phyloP scores from a whole-genome alignment of 2,329 filamentous ascomycete genomes.

The Microsporum audouinii region DNA sequence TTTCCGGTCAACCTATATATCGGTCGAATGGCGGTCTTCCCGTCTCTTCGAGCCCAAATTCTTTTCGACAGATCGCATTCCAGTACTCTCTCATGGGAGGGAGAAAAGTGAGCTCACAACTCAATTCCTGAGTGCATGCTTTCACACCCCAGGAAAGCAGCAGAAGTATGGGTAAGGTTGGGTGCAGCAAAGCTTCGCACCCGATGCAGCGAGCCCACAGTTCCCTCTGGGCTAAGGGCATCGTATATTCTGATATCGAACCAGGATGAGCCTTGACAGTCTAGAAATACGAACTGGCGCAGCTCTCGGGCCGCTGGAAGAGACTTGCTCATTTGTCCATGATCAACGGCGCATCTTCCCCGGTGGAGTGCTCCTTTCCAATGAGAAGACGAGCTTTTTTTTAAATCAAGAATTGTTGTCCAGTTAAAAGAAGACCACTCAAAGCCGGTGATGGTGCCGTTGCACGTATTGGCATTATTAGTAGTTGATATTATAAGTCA shows the following conservation, averaged over 20 bases:
- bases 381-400: background rate
- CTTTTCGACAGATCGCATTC: background rate
- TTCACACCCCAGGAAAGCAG: background rate
- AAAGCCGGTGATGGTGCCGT: background rate
- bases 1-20: background rate
- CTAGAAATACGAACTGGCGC: background rate
- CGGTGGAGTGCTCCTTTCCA: background rate
- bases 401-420: background rate
- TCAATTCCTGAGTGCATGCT: background rate
- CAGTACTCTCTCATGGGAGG: background rate
- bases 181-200: background rate
- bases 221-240: background rate
- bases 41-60: background rate
- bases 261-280: background rate
- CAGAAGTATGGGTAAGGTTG: background rate
- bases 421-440: background rate
- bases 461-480: background rate
- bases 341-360: conserved; percentile 2
- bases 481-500: background rate
- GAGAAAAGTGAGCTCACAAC: background rate
- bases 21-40: background rate
- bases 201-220: background rate
- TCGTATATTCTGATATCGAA: background rate
- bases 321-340: conserved; percentile 3
- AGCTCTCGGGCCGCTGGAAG: conserved; percentile 2